Base-by-base conservation (phyloP, 2,329 filamentous ascomycete genomes). In the Aspergillus brunneoviolaceus region DNA sequence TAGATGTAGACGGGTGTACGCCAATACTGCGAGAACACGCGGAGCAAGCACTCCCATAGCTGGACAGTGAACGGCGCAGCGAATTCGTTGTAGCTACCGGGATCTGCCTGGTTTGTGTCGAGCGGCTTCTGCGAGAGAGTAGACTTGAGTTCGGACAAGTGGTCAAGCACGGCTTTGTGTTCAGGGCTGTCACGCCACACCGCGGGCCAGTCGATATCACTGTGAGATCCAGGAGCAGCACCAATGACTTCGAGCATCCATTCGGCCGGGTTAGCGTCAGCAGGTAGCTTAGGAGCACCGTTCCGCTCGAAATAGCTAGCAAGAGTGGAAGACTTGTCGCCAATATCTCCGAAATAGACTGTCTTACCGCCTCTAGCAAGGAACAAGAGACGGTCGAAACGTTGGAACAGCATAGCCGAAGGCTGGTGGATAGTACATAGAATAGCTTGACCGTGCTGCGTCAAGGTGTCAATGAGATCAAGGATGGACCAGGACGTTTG, bases 351-450 rank as follows among this genome's bases (percentile, higher is more conserved):
- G 71, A 89, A 89, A 68, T 90, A 90, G 0, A 89, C 86, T 0
- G 86, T 89, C 69, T 81, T 85, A 1, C 87, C 88, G 42, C 87
- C 87, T 58, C 79, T 82, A 9, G 86, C 85, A 3, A 90, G 80
- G 73, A 90, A 87, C 0, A 89, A 76, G 2, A 89, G 76, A 1
- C 83, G 82, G 62, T 89, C 87, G 56, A 89, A 97, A 60, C 91
- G 89, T 74, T 96, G 91, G 81, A 97, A 96, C 56, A 97, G 83
- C 84, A 96, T 92, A 35, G 93, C 92, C 14, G 91, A 96, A n/a
- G 94, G 94, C 76, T 98, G 94, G 75, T 98, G 94, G 62, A 97
- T 97, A 0, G 94, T 97, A 79, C 92, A 96, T n/a, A 97, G 87
- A 76, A 97, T 91, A 55, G 94, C 93, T 74, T 96, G 92, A 16